Conservation (phyloP, 2,329 filamentous ascomycete genomes). For the Neofusicoccum laricinum region DNA sequence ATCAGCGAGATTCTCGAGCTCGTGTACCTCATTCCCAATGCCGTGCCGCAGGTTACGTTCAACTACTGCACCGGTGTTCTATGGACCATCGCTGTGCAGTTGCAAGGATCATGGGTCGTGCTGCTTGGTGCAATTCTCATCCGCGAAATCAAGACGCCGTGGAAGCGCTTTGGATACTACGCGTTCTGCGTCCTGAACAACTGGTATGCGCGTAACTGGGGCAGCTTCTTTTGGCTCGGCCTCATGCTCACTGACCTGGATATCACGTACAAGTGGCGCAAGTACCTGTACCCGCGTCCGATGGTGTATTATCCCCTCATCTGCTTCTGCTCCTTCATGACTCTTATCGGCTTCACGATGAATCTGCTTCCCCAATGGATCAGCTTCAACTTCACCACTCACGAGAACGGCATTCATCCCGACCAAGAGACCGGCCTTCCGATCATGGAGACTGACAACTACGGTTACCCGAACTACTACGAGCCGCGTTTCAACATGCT, state of each 20-base stretch:
- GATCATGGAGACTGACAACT: constrained; percentile 31
- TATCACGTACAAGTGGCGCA: constrained; percentile 45
- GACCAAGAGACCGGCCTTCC: constrained; percentile 38
- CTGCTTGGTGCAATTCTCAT: constrained; percentile 44
- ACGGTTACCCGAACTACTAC: constrained; percentile 44
- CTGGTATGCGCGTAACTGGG: constrained; percentile 49
- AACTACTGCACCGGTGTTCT: constrained; percentile 51
- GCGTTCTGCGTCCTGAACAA: constrained; percentile 42
- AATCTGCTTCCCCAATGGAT: constrained; percentile 37
- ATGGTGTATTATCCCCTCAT: constrained; percentile 38
- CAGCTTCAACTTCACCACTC: constrained; percentile 37
- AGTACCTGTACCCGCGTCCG: constrained; percentile 35
- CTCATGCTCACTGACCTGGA: constrained; percentile 47
- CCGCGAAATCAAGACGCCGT: constrained; percentile 44
- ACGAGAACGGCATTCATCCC: constrained; percentile 45
- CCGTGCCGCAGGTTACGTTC: constrained; percentile 46
- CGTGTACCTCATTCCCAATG: constrained; percentile 48
- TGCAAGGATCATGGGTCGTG: constrained; percentile 47
- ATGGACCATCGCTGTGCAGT: constrained; percentile 50
- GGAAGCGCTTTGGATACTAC: constrained; percentile 48
- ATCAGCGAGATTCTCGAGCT: constrained; percentile 46
- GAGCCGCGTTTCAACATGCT: constrained; percentile 44
- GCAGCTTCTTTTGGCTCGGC: constrained; percentile 46
- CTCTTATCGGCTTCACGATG: constrained; percentile 32
- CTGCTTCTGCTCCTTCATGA: constrained; percentile 29